These are phyloP conservation scores for Berkeleyomyces basicola DNA, from an alignment of 2,329 filamentous ascomycete genomes.

Conservation along the genomic window DNA sequence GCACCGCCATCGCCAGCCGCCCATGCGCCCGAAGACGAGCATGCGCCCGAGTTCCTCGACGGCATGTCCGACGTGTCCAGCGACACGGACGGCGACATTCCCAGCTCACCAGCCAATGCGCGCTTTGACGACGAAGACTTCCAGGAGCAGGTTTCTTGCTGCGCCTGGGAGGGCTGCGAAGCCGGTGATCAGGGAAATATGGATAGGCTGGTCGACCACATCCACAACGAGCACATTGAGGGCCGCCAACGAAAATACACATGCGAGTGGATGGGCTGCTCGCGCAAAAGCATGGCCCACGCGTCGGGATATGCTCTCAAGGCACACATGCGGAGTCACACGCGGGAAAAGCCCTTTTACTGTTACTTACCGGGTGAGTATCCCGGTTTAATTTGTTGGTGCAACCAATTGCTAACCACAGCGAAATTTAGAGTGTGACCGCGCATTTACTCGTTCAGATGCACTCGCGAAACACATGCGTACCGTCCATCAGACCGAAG, in stretches of 20 bases:
- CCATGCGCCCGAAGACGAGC: slow-evolving; percentile 25
- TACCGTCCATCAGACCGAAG: slow-evolving; percentile 88
- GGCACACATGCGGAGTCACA: slow-evolving; percentile 95
- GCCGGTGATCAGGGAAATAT: slow-evolving; percentile 60
- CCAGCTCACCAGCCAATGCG: slow-evolving; percentile 51
- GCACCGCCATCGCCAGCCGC: slow-evolving; percentile 18
- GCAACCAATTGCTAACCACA: background rate
- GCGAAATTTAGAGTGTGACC: slow-evolving; percentile 63
- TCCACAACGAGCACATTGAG: slow-evolving; percentile 88
- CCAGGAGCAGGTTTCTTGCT: slow-evolving; percentile 61
- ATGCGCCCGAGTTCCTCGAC: slow-evolving; percentile 36
- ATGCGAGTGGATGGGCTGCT: slow-evolving; percentile 93
- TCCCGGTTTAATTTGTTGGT: background rate
- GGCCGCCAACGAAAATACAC: slow-evolving; percentile 89
- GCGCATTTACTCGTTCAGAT: slow-evolving; percentile 89
- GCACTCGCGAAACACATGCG: slow-evolving; percentile 97
- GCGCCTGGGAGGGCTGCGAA: slow-evolving; percentile 61
- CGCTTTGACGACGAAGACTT: slow-evolving; percentile 57
- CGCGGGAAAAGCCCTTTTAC: slow-evolving; percentile 95
- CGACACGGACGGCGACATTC: slow-evolving; percentile 76
- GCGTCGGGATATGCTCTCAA: slow-evolving; percentile 91
- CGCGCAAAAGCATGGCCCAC: slow-evolving; percentile 74
- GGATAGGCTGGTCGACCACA: slow-evolving; percentile 66
- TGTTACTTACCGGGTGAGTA: slow-evolving; percentile 74
- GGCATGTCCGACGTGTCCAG: slow-evolving; percentile 62